Evolutionary conservation across 768 basidiomycete species (phyloP).

Genomic region (Mycena pura): DNA sequence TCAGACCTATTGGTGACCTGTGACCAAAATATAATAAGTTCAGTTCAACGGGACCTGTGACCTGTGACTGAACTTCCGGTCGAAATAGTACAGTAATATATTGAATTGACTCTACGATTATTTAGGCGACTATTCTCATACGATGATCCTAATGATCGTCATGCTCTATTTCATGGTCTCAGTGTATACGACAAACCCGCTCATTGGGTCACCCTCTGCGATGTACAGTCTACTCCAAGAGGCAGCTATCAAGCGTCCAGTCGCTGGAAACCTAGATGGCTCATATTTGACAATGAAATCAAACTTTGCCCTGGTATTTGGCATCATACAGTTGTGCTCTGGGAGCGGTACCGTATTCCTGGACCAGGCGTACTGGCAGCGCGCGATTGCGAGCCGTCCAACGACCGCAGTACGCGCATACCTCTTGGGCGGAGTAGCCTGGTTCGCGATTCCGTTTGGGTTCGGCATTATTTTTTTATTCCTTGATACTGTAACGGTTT

Average conservation of each 20-base stretch:
- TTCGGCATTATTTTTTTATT: conserved; percentile 18
- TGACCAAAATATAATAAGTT: too few relatives aligned
- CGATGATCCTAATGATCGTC: too few relatives aligned
- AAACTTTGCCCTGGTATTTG: conserved; percentile 35
- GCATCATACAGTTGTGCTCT: conserved; percentile 30
- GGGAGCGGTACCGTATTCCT: conserved; percentile 28
- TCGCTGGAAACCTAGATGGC: conserved; percentile 22
- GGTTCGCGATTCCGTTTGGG: background rate
- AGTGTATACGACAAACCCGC: too few relatives aligned
- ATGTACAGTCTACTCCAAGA: conserved; percentile 27
- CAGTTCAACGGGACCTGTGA: too few relatives aligned
- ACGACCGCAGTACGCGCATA: conserved; percentile 38
- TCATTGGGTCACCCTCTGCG: conserved; percentile 18
- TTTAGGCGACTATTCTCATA: too few relatives aligned
- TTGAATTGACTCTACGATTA: too few relatives aligned
- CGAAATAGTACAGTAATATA: too few relatives aligned
- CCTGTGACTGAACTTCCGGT: too few relatives aligned
- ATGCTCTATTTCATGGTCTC: too few relatives aligned
- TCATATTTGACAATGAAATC: conserved; percentile 31
- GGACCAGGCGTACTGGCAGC: conserved; percentile 38
- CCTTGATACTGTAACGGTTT: conserved; percentile 53
- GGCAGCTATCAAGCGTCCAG: conserved; percentile 26
- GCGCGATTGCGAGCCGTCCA: conserved; percentile 40
- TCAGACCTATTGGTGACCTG: too few relatives aligned
- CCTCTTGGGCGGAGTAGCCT: conserved; percentile 43